A percentile compares a stretch with the other conserved stretches of the same genome.
These are phyloP conservation scores for Lagenidium giganteum DNA, from an alignment of 352 stramenopile genomes.

Conservation along the genomic window DNA sequence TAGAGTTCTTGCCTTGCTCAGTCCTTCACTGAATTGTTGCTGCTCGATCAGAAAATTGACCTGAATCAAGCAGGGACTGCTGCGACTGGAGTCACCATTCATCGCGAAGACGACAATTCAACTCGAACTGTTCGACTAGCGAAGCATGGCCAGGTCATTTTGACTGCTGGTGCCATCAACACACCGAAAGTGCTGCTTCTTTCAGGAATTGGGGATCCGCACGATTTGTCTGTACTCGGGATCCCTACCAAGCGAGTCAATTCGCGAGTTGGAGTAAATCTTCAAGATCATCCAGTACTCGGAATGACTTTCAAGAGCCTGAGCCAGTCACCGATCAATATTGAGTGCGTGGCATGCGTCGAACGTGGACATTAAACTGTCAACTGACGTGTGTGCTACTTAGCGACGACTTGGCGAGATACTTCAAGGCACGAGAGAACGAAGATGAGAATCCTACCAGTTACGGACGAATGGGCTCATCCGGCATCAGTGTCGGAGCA, in stretches of 20 bases:
- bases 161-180: conserved; percentile 79
- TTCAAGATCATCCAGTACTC: conserved; percentile 84
- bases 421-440: conserved; percentile 28
- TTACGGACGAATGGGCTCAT: conserved; percentile 46
- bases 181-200: conserved; percentile 80
- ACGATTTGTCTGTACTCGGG: conserved; percentile 29
- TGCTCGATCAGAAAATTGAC: conserved; percentile 44
- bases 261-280: conserved; percentile 72
- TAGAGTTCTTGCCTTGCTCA: conserved; percentile 3
- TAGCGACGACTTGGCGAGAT: conserved; percentile 38
- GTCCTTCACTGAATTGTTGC: no score
- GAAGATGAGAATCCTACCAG: conserved; percentile 22
- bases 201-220: conserved; percentile 39
- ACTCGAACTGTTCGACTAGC: conserved; percentile 28
- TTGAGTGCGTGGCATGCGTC: conserved; percentile 36
- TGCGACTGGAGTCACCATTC: conserved; percentile 34
- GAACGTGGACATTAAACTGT: neutral
- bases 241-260: conserved; percentile 59
- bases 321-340: conserved; percentile 19
- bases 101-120: conserved; percentile 22
- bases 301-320: conserved; percentile 59
- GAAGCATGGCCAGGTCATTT: conserved; percentile 39
- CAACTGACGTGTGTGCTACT: no score
- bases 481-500: conserved; percentile 59
- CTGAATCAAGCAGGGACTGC: conserved; percentile 33